Percentiles rank a stretch among this genome's conserved stretches.
Conservation (phyloP, 345 rosid species). For the Pelargonium nanum region DNA sequence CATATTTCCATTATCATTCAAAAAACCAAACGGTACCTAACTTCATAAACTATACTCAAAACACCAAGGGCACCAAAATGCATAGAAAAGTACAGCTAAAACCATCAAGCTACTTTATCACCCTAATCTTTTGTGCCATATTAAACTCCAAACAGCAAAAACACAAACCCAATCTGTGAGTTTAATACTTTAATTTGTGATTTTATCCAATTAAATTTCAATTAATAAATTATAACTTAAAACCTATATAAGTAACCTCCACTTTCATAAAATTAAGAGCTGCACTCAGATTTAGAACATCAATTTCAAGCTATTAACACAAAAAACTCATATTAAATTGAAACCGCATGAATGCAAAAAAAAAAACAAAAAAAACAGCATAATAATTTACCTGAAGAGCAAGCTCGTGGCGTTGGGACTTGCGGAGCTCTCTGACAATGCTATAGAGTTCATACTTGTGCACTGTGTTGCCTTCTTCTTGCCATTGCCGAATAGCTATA, state of each 20-base stretch:
- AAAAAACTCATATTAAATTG: background rate
- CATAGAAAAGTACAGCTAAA: background rate
- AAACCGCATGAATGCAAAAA: background rate
- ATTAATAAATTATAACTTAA: no score
- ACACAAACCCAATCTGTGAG: background rate
- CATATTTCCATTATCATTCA: no score
- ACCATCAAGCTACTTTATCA: background rate
- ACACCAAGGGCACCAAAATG: background rate
- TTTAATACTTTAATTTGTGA: no score
- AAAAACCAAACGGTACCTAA: no score
- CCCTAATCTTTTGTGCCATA: background rate
- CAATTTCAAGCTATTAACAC: background rate
- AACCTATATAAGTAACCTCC: background rate
- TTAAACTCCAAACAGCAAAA: background rate
- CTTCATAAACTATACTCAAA: background rate
- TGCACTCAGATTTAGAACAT: no score
- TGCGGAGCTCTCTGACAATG: conserved; percentile 77
- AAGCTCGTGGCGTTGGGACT: conserved; percentile 73
- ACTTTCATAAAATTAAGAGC: background rate
- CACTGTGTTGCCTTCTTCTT: conserved; percentile 57
- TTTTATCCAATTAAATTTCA: background rate
- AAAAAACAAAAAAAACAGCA: background rate
- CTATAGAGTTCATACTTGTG: conserved; percentile 77
- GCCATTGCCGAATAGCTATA: conserved; percentile 54
- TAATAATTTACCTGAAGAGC: conserved; percentile 59